Conservation (phyloP, 2,329 filamentous ascomycete species). For the Alternaria sp. region DNA sequence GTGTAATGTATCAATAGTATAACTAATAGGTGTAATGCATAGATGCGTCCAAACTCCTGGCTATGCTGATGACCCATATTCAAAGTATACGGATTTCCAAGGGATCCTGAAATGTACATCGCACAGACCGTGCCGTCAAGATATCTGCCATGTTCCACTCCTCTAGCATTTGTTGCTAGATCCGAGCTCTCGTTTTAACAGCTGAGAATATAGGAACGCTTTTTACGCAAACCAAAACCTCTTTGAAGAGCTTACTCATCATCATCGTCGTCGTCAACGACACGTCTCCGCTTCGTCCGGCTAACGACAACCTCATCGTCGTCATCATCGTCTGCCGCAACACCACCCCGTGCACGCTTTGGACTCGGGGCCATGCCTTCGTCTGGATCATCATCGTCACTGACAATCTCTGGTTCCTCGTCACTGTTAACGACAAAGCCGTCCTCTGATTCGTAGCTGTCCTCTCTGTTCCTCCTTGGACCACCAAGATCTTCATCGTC, state of each 20-base stretch:
- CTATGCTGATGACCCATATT: constrained; percentile 31
- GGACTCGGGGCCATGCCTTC: constrained; percentile 56
- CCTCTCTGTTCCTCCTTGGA: constrained; percentile 66
- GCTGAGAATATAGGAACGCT: background rate
- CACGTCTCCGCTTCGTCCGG: constrained; percentile 53
- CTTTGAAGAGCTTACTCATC: constrained; percentile 45
- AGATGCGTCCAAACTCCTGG: constrained; percentile 26
- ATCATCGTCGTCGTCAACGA: constrained; percentile 59
- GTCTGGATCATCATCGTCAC: constrained; percentile 64
- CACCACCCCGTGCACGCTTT: constrained; percentile 49
- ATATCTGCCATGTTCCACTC: background rate
- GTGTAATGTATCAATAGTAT: background rate
- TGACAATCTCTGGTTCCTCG: constrained; percentile 71
- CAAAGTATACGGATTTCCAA: background rate
- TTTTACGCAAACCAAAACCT: background rate
- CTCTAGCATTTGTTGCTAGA: background rate
- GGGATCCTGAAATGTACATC: background rate
- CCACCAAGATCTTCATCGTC: constrained; percentile 82
- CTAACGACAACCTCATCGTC: constrained; percentile 45
- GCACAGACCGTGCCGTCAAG: background rate
- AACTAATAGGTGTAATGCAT: constrained; percentile 14
- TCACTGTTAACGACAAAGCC: constrained; percentile 80
- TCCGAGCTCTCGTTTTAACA: background rate
- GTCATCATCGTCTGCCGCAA: constrained; percentile 44
- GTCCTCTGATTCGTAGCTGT: constrained; percentile 82